phyloP scores from a whole-genome alignment of 805 yeast genomes.

The Clavispora phyllophila region DNA sequence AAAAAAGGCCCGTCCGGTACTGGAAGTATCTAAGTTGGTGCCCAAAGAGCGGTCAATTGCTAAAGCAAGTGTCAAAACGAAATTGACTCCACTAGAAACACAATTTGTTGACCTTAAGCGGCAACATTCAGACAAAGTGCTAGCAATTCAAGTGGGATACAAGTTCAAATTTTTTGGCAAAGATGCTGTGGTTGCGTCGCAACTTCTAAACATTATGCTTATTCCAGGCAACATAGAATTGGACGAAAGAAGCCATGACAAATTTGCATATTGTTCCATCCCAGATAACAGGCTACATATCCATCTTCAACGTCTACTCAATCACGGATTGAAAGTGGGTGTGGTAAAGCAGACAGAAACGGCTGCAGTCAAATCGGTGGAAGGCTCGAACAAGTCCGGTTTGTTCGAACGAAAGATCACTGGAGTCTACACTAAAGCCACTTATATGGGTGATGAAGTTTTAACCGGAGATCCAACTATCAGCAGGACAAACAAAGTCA shows the following conservation, averaged over 20 bases:
- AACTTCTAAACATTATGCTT: constrained; percentile 62
- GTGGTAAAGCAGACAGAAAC: constrained; percentile 83
- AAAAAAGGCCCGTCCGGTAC: not conserved
- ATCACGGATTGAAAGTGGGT: constrained; percentile 75
- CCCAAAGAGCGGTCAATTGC: not conserved
- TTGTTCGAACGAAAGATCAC: constrained; percentile 68
- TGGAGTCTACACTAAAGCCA: constrained; percentile 74
- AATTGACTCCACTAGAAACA: constrained; percentile 66
- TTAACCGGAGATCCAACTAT: constrained; percentile 13
- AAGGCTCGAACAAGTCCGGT: constrained; percentile 39
- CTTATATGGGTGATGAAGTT: constrained; percentile 62
- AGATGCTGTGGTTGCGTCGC: constrained; percentile 72
- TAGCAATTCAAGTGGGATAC: constrained; percentile 88
- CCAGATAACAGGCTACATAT: constrained; percentile 73
- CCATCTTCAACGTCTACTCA: constrained; percentile 69
- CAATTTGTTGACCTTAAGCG: constrained; percentile 68
- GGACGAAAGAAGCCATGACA: constrained; percentile 46
- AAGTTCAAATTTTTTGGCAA: constrained; percentile 82
- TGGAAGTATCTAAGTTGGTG: not conserved
- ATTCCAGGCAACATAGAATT: constrained; percentile 62
- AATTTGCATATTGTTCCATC: constrained; percentile 78
- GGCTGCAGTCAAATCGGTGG: constrained; percentile 62
- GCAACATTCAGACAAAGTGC: constrained; percentile 57
- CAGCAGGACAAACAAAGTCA: constrained; percentile 7
- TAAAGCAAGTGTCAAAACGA: not conserved